These are phyloP conservation scores for Xylariaceae sp. DNA, from an alignment of 2,329 filamentous ascomycete species.

Conservation along the genomic window DNA sequence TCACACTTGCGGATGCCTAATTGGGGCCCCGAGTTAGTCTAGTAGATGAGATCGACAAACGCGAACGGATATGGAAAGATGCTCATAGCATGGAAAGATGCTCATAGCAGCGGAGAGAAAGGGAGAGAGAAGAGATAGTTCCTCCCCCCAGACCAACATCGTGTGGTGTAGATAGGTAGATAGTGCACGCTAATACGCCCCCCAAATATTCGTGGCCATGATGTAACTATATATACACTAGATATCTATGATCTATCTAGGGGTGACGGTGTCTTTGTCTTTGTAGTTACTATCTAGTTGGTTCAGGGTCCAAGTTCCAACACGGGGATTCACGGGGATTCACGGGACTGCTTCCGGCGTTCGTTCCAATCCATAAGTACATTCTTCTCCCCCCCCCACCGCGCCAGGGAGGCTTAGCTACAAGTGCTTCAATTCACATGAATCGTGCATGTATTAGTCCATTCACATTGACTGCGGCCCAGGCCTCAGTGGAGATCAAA, in stretches of 20 bases:
- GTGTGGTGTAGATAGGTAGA: too few species aligned
- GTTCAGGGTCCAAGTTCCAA: too few species aligned
- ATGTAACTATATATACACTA: too few species aligned
- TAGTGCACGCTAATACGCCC: too few species aligned
- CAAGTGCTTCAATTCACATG: background rate
- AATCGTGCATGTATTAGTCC: conserved; percentile 3
- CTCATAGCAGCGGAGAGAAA: background rate
- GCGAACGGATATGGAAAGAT: background rate
- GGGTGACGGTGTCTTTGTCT: too few species aligned
- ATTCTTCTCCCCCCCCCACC: background rate
- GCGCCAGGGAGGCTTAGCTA: background rate
- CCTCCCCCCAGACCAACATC: background rate
- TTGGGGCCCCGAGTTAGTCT: too few species aligned
- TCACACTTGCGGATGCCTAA: background rate
- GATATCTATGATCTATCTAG: too few species aligned
- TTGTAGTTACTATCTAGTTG: too few species aligned
- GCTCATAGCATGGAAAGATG: background rate
- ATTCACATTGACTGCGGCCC: background rate
- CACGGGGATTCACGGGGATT: too few species aligned
- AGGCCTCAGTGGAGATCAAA: conserved; percentile 8
- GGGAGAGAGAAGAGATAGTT: too few species aligned
- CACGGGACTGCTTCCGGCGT: background rate
- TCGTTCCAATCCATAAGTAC: background rate
- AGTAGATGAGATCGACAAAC: background rate
- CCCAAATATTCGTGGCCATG: too few species aligned